phyloP scores from a whole-genome alignment of 192 early-diverging fungal genomes.

The Backusella liffmaniae region DNA sequence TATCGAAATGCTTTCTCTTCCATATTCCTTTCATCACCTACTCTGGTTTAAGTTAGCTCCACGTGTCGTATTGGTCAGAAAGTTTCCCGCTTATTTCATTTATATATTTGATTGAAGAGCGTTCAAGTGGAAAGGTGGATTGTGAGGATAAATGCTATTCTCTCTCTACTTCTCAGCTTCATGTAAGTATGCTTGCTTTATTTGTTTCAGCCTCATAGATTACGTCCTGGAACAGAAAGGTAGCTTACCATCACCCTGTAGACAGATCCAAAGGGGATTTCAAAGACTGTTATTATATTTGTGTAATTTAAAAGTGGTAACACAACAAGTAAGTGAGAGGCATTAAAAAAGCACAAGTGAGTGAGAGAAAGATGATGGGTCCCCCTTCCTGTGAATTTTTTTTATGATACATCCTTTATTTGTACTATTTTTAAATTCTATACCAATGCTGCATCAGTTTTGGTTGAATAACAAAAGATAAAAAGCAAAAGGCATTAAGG shows the following conservation, averaged over 20 bases:
- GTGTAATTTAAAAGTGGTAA: background rate
- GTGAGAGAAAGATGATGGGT: background rate
- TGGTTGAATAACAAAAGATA: background rate
- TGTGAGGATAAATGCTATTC: background rate
- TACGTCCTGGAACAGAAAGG: background rate
- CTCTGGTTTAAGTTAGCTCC: background rate
- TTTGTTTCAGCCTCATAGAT: conserved; percentile 7
- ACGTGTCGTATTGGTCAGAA: background rate
- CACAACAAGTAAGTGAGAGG: background rate
- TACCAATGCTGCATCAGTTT: background rate
- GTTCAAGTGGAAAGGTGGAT: background rate
- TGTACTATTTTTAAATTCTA: conserved; percentile 9
- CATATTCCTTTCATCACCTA: background rate
- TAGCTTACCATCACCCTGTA: conserved; percentile 4
- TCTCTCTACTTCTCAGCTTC: background rate
- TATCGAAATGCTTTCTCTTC: background rate
- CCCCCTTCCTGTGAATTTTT: conserved; percentile 4
- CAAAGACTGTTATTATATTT: background rate
- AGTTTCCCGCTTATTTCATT: background rate
- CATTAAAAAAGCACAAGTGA: background rate
- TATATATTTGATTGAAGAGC: background rate
- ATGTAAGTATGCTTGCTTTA: conserved; percentile 9
- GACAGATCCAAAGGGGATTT: conserved; percentile 2
- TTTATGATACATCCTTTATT: background rate
- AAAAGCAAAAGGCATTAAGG: background rate